Base-by-base conservation (phyloP, 192 early-diverging fungal genomes). In the Entrophospora sp. region DNA sequence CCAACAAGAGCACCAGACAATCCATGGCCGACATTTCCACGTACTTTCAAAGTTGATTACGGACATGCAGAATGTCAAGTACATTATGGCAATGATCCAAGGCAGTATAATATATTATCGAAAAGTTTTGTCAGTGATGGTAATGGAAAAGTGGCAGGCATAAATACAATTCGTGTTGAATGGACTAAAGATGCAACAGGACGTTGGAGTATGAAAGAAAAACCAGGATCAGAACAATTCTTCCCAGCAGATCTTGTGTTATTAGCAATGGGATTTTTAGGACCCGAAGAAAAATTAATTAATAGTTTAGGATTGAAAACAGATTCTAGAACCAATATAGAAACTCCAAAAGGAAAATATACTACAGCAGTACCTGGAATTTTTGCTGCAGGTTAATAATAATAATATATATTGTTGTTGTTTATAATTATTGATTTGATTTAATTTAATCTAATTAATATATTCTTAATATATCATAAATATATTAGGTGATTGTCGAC, bases 11-110 rank as follows among this genome's bases (percentile, higher is more conserved):
- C 86, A 49, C 67, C 67, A 27, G 93, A 95, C 70, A 99, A 97
- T 83, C 96, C 95, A 52, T 99, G 96, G 96, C 96, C 96, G 22
- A 87, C 93, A 72, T 99, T 87, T 81, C 93, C 96, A 38, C 88
- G 93, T 55, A 88, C 94, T 14, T 97, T 95, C 85, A 88, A 89
- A 77, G 82, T 95, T 24, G 95, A 97, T 79, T 97, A 98, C 62
- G 96, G 96, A 52, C 96, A 98, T 75, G 84, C 88, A 36, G 96
- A 98, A 65, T 92, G 92, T 6, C 78, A 86, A 28, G 71, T 80
- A n/a, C 83, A 89, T 45, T 91, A 89, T 79, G 96, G 96, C 67
- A 85, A 85, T 43, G 96, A 98, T 73, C 96, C 96, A 42, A 89
- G 96, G 73, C 88, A 92, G 77, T 98, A 91, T 83, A 88, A 88